Conservation (phyloP, 345 rosid species). For the Eucalyptus coolabah region DNA sequence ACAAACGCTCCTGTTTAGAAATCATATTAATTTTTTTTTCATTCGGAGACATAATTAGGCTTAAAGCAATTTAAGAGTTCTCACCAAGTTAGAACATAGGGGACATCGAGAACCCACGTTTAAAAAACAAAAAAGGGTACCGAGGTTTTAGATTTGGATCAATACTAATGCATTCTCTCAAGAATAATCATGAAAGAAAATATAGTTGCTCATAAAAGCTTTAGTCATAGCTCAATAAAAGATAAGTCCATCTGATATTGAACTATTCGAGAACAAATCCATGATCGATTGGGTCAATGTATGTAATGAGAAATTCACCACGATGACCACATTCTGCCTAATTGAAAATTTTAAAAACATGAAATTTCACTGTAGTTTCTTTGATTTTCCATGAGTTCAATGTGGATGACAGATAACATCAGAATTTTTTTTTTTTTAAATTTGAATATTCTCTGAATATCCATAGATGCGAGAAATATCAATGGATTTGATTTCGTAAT, state of each 20-base stretch:
- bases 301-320: background rate
- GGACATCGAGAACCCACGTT: background rate
- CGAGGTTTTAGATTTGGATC: background rate
- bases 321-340: too few relatives aligned
- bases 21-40: background rate
- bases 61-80: background rate
- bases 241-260: too few relatives aligned
- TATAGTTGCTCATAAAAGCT: background rate
- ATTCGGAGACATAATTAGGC: background rate
- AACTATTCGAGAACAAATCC: too few relatives aligned
- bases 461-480: background rate
- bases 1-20: background rate
- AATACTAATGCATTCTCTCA: background rate
- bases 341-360: background rate
- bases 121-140: too few relatives aligned
- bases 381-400: background rate
- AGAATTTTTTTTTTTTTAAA: background rate
- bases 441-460: background rate
- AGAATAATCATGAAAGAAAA: background rate
- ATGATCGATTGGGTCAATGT: background rate
- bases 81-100: background rate
- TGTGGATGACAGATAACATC: background rate
- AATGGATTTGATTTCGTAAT: background rate
- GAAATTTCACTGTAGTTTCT: background rate
- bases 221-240: background rate